Conservation (phyloP, 2,329 filamentous ascomycete species). For the Talaromyces sp. region DNA sequence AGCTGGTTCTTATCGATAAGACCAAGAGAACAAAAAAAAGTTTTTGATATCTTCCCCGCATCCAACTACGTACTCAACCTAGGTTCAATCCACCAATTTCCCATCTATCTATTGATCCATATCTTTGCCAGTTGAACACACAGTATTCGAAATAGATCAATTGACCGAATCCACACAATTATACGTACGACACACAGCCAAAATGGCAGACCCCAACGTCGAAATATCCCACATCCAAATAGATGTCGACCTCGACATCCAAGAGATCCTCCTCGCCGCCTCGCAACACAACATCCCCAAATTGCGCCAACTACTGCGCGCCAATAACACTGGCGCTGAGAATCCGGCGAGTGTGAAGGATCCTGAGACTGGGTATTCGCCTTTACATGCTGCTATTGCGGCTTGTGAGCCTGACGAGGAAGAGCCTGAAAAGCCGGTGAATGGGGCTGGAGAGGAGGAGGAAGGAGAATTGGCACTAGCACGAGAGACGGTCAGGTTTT, state of each 20-base stretch:
- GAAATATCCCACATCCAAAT: slow-evolving; percentile 16
- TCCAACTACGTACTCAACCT: not conserved
- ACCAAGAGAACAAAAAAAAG: not conserved
- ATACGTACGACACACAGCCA: not conserved
- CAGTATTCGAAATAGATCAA: not conserved
- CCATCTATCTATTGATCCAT: too few species aligned
- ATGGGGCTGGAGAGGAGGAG: slow-evolving; percentile 22
- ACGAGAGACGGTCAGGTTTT: slow-evolving; percentile 66
- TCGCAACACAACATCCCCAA: slow-evolving; percentile 65
- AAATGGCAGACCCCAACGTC: slow-evolving; percentile 16
- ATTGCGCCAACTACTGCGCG: slow-evolving; percentile 68
- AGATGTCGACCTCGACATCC: slow-evolving; percentile 44
- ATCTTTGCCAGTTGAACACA: too few species aligned
- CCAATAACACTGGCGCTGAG: slow-evolving; percentile 36
- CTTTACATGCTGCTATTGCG: slow-evolving; percentile 87
- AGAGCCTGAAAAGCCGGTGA: slow-evolving; percentile 27
- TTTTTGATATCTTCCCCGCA: not conserved
- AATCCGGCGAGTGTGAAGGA: slow-evolving; percentile 76
- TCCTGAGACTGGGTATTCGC: slow-evolving; percentile 78
- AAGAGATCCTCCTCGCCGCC: slow-evolving; percentile 65
- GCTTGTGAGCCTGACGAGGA: slow-evolving; percentile 55
- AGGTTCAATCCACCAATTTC: not conserved
- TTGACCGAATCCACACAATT: not conserved
- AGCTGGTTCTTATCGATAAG: slow-evolving; percentile 9
- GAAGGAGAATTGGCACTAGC: slow-evolving; percentile 55